Evolutionary conservation across 768 basidiomycete species (phyloP), one percentile per base, ranked within the genome.

Genomic region (Arthromyces matolae): DNA sequence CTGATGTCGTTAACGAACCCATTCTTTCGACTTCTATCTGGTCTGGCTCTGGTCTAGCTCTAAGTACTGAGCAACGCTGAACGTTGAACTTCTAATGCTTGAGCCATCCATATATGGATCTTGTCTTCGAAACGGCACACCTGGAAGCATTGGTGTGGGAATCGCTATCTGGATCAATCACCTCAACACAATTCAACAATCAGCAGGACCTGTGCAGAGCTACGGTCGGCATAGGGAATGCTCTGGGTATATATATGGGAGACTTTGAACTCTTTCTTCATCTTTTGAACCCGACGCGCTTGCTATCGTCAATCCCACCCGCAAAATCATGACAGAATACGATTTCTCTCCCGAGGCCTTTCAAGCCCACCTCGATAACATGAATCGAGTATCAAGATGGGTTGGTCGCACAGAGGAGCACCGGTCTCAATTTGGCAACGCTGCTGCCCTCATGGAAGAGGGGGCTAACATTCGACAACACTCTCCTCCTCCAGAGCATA

Each of bases 311-410:
- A 20, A 22, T 46, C 32, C 33, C 5, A n/a, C n/a, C n/a, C n/a
- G 33, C 40, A 27, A 38, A 29, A 5, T 49, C 44, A 60, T 60
- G 59, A 60, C 59, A n/a, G 59, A 60, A 49, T 60, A 58, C 38
- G 59, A 58, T 45, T 60, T 54, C 45, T 58, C 59, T 38, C 59
- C 56, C 20, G 56, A 60, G 38, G 56, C 59, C 3, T 53, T 54
- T 33, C 54, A 56, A 32, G 50, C 49, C 32, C 47, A 52, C 28
- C 47, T 58, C 16, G 52, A 45, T 8, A 60, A 51, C 46, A 60
- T 60, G 59, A 33, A 46, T 10, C 46, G 57, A 19, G 53, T 60
- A 24, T 54, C 52, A 4, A 52, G 29, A 41, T 60, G 59, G 56
- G 54, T 58, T 4, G 54, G 56, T 31, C 32, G 47, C 23, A 58